These are phyloP conservation scores for Ceratopteris richardii DNA, from an alignment of 75 land plant genomes.

Conservation along the genomic window DNA sequence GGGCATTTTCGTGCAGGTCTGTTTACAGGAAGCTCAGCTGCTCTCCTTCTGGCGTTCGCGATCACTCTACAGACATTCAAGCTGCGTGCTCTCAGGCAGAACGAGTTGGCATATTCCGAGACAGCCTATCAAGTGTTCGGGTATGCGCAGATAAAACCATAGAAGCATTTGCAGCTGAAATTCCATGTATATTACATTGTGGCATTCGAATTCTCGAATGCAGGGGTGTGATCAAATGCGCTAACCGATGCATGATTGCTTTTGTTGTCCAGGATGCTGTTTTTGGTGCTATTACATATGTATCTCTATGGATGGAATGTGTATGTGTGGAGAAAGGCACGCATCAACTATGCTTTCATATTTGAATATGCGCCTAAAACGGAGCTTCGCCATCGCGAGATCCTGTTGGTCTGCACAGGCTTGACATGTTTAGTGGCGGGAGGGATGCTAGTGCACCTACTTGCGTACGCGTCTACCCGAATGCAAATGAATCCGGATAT, in stretches of 20 bases:
- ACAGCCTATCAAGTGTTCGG: constrained; percentile 75
- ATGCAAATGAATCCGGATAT: constrained; percentile 51
- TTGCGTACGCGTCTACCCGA: constrained; percentile 12
- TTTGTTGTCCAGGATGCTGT: constrained; percentile 71
- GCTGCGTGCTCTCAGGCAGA: background rate
- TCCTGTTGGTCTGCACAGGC: constrained; percentile 69
- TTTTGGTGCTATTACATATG: constrained; percentile 70
- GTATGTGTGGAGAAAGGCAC: constrained; percentile 60
- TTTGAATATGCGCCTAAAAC: constrained; percentile 71
- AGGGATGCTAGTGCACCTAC: constrained; percentile 66
- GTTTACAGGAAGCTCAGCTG: constrained; percentile 79
- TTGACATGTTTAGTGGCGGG: constrained; percentile 61
- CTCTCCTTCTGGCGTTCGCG: constrained; percentile 61
- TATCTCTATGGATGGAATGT: constrained; percentile 95
- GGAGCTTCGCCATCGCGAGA: constrained; percentile 80
- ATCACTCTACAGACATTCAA: constrained; percentile 59
- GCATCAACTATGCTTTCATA: constrained; percentile 90
- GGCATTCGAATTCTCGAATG: too few species aligned
- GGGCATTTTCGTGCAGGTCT: constrained; percentile 52
- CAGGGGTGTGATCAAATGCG: too few species aligned
- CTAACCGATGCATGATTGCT: too few species aligned
- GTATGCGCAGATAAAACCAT: too few species aligned
- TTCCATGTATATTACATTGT: too few species aligned
- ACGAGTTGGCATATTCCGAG: constrained; percentile 57
- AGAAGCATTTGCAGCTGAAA: too few species aligned